These are phyloP conservation scores for Penicillium digitatum DNA, from an alignment of 2,329 filamentous ascomycete genomes.

Conservation along the genomic window DNA sequence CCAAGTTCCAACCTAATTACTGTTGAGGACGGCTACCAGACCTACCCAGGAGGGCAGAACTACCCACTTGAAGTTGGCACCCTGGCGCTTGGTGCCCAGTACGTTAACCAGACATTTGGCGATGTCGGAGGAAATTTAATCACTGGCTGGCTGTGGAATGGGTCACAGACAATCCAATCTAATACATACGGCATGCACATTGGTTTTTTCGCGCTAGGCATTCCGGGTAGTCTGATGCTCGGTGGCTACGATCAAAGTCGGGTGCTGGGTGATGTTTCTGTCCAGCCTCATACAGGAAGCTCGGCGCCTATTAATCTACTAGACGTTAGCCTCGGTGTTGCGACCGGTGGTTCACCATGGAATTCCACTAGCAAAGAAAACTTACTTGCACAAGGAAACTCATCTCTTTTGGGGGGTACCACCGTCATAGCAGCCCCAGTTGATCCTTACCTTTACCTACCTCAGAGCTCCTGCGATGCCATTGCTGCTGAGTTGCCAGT, in stretches of 20 bases:
- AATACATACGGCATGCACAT: conserved; percentile 45
- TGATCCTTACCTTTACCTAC: conserved; percentile 29
- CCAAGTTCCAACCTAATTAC: too few relatives aligned
- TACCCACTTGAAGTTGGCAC: too few relatives aligned
- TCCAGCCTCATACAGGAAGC: too few relatives aligned
- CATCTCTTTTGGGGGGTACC: too few relatives aligned
- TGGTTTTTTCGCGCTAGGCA: conserved; percentile 33
- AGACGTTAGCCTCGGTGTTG: too few relatives aligned
- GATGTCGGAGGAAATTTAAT: conserved; percentile 5
- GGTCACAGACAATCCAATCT: conserved; percentile 27
- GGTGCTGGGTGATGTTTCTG: not conserved
- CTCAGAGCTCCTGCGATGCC: conserved; percentile 40
- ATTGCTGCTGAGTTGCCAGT: conserved; percentile 39
- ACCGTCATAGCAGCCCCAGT: too few relatives aligned
- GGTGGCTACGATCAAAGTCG: conserved; percentile 39
- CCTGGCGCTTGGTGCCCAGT: conserved; percentile 12
- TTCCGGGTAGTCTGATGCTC: conserved; percentile 37
- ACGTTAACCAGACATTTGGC: conserved; percentile 9
- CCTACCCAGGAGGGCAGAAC: too few relatives aligned
- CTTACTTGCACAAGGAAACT: too few relatives aligned
- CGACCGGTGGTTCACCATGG: too few relatives aligned
- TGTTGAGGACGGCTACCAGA: too few relatives aligned
- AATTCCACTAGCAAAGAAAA: too few relatives aligned
- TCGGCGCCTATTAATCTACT: too few relatives aligned
- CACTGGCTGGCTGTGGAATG: conserved; percentile 9